A percentile compares a stretch with the other conserved stretches of the same genome.
Evolutionary conservation across 2,329 filamentous ascomycete species (phyloP).

Genomic region (Peltaster fructicola): DNA sequence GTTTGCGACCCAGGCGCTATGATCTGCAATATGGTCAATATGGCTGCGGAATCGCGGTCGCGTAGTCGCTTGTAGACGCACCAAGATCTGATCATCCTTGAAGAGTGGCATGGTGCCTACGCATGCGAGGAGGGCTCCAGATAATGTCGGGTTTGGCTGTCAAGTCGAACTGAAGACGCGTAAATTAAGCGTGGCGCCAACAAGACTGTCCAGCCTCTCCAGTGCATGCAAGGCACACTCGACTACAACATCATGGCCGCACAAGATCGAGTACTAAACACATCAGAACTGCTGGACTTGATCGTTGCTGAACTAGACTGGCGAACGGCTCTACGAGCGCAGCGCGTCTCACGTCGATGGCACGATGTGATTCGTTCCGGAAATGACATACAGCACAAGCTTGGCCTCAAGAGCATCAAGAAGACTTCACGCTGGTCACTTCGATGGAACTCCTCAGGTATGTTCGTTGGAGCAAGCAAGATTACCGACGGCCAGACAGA

Average conservation of each 20-base stretch:
- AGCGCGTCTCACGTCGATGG: conserved; percentile 2
- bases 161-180: too few species aligned
- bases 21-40: conserved; percentile 22
- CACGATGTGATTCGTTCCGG: conserved; percentile 1
- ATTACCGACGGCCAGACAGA: not conserved
- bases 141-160: too few species aligned
- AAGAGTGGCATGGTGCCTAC: conserved; percentile 17
- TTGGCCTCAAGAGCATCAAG: conserved; percentile 1
- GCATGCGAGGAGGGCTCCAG: too few species aligned
- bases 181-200: too few species aligned
- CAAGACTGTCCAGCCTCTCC: too few species aligned
- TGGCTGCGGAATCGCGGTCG: not conserved
- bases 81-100: conserved; percentile 19
- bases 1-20: conserved; percentile 74
- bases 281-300: conserved; percentile 2
- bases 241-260: too few species aligned
- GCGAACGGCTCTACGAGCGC: conserved; percentile 2
- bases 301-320: conserved; percentile 2
- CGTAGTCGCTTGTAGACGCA: conserved; percentile 6
- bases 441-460: not conserved
- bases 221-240: too few species aligned
- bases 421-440: not conserved
- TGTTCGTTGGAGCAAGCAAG: not conserved
- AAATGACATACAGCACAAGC: conserved; percentile 2
- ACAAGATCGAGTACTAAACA: too few species aligned